phyloP scores from a whole-genome alignment of 176 grass and related monocot species.

The Thalia dealbata region DNA sequence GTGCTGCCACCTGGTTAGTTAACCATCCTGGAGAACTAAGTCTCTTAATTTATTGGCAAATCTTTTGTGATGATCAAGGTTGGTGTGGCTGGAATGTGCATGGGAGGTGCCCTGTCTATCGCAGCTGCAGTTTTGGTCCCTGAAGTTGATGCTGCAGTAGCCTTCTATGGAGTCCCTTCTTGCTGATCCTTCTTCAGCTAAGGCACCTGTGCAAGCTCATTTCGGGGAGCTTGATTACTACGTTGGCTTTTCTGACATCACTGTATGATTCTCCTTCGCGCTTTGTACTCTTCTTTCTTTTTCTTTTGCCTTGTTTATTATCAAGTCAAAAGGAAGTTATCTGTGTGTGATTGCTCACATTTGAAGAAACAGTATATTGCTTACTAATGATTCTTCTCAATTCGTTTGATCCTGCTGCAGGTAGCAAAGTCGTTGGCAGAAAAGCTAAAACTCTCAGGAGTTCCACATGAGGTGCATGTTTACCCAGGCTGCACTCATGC shows the following conservation, averaged over 20 bases:
- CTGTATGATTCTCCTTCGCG: slow-evolving; percentile 46
- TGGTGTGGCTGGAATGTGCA: slow-evolving; percentile 92
- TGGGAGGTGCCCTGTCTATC: slow-evolving; percentile 87
- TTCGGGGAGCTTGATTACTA: slow-evolving; percentile 73
- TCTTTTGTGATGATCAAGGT: slow-evolving; percentile 47
- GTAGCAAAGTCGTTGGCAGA: slow-evolving; percentile 77
- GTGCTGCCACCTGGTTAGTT: no score
- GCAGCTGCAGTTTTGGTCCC: slow-evolving; percentile 81
- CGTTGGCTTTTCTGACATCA: slow-evolving; percentile 78
- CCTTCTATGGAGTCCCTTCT: slow-evolving; percentile 85
- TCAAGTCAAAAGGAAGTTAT: no score
- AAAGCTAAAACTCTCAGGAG: slow-evolving; percentile 59
- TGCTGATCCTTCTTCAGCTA: slow-evolving; percentile 67
- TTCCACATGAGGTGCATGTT: slow-evolving; percentile 62
- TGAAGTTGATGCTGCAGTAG: slow-evolving; percentile 85
- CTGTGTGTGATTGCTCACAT: no score
- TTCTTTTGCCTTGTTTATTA: background rate
- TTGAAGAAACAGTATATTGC: background rate
- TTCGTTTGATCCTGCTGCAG: slow-evolving; percentile 26
- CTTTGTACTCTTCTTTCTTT: background rate
- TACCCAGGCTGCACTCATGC: slow-evolving; percentile 67
- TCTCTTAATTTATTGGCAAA: no score
- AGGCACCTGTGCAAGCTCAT: slow-evolving; percentile 87
- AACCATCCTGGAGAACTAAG: no score
- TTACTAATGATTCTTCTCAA: no score